Conservation (phyloP, 768 basidiomycete species). For the Galerina sulciceps region DNA sequence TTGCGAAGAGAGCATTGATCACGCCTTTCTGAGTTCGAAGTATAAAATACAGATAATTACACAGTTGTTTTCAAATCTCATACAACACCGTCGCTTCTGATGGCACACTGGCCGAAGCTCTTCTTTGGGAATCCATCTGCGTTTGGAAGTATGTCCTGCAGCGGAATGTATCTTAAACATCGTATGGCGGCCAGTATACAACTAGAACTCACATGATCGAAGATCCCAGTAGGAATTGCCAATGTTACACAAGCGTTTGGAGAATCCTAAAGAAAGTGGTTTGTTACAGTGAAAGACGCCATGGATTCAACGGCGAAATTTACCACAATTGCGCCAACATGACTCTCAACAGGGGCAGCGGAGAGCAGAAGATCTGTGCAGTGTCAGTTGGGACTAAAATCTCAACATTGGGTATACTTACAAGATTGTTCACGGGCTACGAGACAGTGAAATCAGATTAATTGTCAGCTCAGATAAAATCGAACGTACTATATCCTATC, state of each 20-base stretch:
- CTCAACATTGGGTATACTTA: constrained; percentile 28
- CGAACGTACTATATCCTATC: constrained; percentile 71
- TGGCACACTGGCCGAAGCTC: constrained; percentile 68
- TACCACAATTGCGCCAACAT: constrained; percentile 73
- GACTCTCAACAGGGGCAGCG: constrained; percentile 72
- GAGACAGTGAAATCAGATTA: not conserved
- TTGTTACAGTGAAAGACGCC: not conserved
- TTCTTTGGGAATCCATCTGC: constrained; percentile 63
- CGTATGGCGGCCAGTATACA: not conserved
- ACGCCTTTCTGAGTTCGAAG: not conserved
- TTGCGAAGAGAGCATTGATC: not conserved
- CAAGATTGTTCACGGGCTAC: constrained; percentile 79
- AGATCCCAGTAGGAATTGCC: constrained; percentile 77
- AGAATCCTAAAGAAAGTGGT: constrained; percentile 52
- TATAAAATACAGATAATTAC: not conserved
- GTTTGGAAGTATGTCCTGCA: constrained; percentile 69
- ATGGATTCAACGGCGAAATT: constrained; percentile 20
- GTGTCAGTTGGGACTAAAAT: not conserved
- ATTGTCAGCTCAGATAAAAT: not conserved
- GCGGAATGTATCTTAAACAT: not conserved
- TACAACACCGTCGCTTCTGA: constrained; percentile 62
- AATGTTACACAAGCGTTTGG: constrained; percentile 81
- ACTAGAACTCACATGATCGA: constrained; percentile 57
- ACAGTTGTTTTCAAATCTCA: too few relatives aligned
- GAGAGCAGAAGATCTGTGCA: constrained; percentile 63